phyloP scores from a whole-genome alignment of 768 basidiomycete species.

The Leccinum incarnatum region DNA sequence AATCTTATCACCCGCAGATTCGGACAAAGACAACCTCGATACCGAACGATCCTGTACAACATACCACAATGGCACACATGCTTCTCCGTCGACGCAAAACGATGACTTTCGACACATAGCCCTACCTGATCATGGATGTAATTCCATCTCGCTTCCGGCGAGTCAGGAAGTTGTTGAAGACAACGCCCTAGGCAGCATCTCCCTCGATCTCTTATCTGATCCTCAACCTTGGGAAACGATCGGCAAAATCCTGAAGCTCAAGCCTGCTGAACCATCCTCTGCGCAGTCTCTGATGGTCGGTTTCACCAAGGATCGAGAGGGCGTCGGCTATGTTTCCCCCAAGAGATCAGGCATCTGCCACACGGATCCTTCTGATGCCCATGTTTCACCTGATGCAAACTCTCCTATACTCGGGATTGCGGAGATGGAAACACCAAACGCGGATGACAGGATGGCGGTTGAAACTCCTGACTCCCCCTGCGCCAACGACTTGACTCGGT shows the following conservation, averaged over 20 bases:
- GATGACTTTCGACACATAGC: neutral
- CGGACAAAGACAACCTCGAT: neutral
- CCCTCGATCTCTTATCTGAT: constrained; percentile 29
- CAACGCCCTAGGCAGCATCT: neutral
- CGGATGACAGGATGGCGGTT: neutral
- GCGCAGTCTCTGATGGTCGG: constrained; percentile 1
- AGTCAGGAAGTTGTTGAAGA: neutral
- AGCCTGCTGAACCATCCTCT: neutral
- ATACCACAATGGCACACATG: neutral
- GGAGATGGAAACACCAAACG: neutral
- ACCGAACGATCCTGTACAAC: neutral
- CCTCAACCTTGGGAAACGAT: constrained; percentile 33
- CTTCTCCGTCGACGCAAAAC: neutral
- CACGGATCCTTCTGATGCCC: neutral
- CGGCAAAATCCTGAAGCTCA: constrained; percentile 24
- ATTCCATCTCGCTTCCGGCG: neutral
- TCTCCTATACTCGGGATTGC: neutral
- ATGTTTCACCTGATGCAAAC: neutral
- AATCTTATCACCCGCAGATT: neutral
- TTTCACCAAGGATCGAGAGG: constrained; percentile 26
- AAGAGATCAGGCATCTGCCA: neutral
- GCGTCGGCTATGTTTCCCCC: constrained; percentile 23
- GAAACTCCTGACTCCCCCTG: neutral
- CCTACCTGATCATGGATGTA: neutral
- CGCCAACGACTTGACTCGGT: neutral